Conservation (phyloP, 768 basidiomycete species). For the Boletus rubroflammeus region DNA sequence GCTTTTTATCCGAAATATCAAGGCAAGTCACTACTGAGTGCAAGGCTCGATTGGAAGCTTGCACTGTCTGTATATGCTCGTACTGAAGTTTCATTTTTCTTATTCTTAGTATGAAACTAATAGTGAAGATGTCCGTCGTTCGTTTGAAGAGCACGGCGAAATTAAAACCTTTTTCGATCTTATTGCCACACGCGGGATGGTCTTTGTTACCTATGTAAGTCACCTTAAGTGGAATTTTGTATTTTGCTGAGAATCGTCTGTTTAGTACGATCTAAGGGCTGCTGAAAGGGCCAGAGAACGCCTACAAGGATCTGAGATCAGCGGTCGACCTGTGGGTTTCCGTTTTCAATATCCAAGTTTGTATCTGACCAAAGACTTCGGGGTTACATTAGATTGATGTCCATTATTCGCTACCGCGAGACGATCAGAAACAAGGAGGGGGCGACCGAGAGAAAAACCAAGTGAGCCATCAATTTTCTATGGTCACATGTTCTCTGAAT, state of each 20-base stretch:
- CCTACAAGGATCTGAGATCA: constrained; percentile 85
- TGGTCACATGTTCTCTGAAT: constrained; percentile 8
- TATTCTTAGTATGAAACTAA: constrained; percentile 82
- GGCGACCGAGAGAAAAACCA: constrained; percentile 75
- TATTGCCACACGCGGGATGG: constrained; percentile 94
- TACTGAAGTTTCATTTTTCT: constrained; percentile 16
- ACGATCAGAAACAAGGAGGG: constrained; percentile 65
- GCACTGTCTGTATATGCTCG: constrained; percentile 1
- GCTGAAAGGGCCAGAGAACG: constrained; percentile 90
- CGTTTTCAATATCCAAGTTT: not conserved
- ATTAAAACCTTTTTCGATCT: constrained; percentile 98
- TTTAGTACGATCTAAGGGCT: constrained; percentile 86
- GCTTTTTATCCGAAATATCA: constrained; percentile 96
- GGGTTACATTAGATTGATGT: constrained; percentile 79
- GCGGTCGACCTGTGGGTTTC: constrained; percentile 79
- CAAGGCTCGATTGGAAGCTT: constrained; percentile 10
- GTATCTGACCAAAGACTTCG: constrained; percentile 6
- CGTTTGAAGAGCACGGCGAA: constrained; percentile 91
- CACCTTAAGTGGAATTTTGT: not conserved
- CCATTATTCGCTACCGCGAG: constrained; percentile 92
- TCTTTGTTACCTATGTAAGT: constrained; percentile 97
- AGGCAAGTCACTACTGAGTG: constrained; percentile 59
- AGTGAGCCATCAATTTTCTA: constrained; percentile 37
- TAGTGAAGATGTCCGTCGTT: constrained; percentile 76
- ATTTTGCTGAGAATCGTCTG: constrained; percentile 12